Conservation (phyloP, 805 yeast species). For the Cyberlindnera misumaiensis region DNA sequence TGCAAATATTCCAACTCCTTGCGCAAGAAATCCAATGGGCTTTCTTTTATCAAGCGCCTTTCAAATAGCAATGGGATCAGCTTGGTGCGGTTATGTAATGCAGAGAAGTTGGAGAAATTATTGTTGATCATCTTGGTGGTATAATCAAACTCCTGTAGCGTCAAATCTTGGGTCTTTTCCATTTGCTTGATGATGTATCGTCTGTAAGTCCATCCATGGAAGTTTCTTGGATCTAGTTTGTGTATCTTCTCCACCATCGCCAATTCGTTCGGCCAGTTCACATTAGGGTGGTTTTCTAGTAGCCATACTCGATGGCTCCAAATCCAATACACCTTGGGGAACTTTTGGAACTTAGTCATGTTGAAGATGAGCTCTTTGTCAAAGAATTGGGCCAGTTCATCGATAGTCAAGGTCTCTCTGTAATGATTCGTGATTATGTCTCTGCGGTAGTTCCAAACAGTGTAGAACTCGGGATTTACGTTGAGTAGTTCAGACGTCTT, state of each 20-base stretch:
- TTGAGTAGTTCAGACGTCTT: constrained; percentile 52
- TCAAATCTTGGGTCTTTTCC: constrained; percentile 24
- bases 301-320: constrained; percentile 94
- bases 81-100: constrained; percentile 87
- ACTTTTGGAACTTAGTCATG: constrained; percentile 48
- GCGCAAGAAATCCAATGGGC: constrained; percentile 31
- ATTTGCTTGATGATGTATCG: constrained; percentile 51
- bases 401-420: constrained; percentile 10
- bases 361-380: constrained; percentile 57
- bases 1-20: constrained; percentile 64
- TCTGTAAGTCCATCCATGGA: constrained; percentile 94
- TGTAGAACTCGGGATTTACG: constrained; percentile 80
- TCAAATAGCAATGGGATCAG: constrained; percentile 50
- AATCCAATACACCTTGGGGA: constrained; percentile 93
- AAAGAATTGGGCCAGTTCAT: constrained; percentile 29
- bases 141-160: constrained; percentile 58
- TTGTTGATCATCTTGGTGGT: constrained; percentile 73
- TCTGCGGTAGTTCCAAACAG: constrained; percentile 85
- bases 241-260: constrained; percentile 62
- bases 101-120: constrained; percentile 88
- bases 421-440: constrained; percentile 42
- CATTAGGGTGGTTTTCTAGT: constrained; percentile 41
- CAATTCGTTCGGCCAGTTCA: constrained; percentile 69
- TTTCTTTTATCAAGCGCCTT: constrained; percentile 20
- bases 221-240: constrained; percentile 73